Conservation (phyloP, 2,329 filamentous ascomycete species). For the Trichoderma atroviride region DNA sequence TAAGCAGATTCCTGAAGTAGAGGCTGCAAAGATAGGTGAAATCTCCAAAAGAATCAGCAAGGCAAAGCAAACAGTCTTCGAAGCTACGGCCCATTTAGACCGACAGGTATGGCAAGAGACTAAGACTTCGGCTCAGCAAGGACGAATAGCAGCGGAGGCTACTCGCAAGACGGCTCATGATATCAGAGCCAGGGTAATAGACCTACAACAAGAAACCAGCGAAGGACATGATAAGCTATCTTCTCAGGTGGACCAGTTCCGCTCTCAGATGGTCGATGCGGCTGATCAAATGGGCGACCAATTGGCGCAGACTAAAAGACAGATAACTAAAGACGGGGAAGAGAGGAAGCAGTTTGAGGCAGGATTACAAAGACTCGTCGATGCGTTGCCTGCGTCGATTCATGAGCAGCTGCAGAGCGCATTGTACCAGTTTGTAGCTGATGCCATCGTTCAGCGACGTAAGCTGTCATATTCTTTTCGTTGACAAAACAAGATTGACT, state of each 20-base stretch:
- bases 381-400: slow-evolving; percentile 3
- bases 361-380: neutral
- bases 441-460: slow-evolving; percentile 15
- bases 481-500: neutral
- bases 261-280: slow-evolving; percentile 10
- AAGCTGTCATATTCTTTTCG: neutral
- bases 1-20: slow-evolving; percentile 12
- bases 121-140: slow-evolving; percentile 3
- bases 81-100: slow-evolving; percentile 18
- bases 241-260: slow-evolving; percentile 13
- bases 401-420: slow-evolving; percentile 12
- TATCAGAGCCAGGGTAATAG: neutral
- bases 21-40: slow-evolving; percentile 8
- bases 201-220: slow-evolving; percentile 8
- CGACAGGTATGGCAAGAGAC: slow-evolving; percentile 18
- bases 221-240: neutral
- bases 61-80: slow-evolving; percentile 10
- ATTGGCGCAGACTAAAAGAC: slow-evolving; percentile 2
- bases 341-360: slow-evolving; percentile 22
- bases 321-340: slow-evolving; percentile 4
- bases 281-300: slow-evolving; percentile 1
- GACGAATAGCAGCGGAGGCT: slow-evolving; percentile 11
- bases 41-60: slow-evolving; percentile 1
- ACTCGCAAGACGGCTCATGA: slow-evolving; percentile 19
- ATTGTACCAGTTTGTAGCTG: slow-evolving; percentile 21